Conservation (phyloP, 2,329 filamentous ascomycete species). For the Coleophoma crateriformis region DNA sequence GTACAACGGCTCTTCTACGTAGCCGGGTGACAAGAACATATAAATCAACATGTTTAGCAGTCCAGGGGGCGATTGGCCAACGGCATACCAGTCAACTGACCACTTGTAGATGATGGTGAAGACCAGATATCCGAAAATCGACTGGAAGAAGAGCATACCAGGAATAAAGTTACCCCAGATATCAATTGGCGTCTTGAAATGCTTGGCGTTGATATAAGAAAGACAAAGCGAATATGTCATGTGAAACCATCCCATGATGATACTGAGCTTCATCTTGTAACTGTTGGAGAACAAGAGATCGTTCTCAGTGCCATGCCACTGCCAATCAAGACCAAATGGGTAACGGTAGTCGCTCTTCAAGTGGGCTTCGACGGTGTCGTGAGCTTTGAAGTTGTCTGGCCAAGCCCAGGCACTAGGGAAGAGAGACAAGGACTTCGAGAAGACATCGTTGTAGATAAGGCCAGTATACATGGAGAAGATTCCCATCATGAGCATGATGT, state of each 20-base stretch:
- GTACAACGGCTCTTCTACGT: constrained; percentile 68
- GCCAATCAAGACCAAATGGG: constrained; percentile 92
- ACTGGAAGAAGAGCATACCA: constrained; percentile 99
- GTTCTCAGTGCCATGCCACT: constrained; percentile 95
- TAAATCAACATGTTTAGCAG: constrained; percentile 99
- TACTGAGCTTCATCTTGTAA: constrained; percentile 99
- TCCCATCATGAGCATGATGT: constrained; percentile 98
- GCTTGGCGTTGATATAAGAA: constrained; percentile 85
- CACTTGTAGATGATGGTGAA: constrained; percentile 97
- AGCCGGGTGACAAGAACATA: constrained; percentile 93
- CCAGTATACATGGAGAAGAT: constrained; percentile 96
- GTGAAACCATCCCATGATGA: constrained; percentile 92
- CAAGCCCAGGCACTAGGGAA: constrained; percentile 89
- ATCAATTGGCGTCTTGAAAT: constrained; percentile 93
- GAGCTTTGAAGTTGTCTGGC: constrained; percentile 62
- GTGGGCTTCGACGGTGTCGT: constrained; percentile 57
- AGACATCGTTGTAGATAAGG: constrained; percentile 95
- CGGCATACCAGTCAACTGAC: constrained; percentile 75
- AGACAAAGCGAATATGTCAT: constrained; percentile 98
- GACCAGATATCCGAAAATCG: constrained; percentile 95
- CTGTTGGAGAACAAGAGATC: constrained; percentile 94
- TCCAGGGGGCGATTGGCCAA: constrained; percentile 68
- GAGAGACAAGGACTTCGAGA: constrained; percentile 86
- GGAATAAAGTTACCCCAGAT: constrained; percentile 97
- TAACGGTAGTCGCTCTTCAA: constrained; percentile 76